Conservation (phyloP, 2,329 filamentous ascomycete species). For the Nemania sp. region DNA sequence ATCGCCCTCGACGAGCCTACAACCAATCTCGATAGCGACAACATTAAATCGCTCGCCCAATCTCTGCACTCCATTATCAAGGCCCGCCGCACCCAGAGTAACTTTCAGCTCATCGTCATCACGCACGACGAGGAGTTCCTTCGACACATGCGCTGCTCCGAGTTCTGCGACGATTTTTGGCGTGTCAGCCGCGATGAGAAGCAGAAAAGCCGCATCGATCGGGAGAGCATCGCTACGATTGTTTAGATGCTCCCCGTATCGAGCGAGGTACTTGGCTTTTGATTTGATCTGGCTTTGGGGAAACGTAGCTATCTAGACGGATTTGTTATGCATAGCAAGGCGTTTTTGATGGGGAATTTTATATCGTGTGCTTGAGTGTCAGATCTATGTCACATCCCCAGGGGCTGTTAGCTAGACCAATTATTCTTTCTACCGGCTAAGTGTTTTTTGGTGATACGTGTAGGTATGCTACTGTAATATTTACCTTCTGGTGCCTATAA, state of each 20-base stretch:
- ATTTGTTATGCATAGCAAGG: slow-evolving; percentile 23
- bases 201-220: slow-evolving; percentile 86
- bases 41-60: slow-evolving; percentile 85
- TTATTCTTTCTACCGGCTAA: too few relatives aligned
- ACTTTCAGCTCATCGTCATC: slow-evolving; percentile 98
- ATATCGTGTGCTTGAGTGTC: not conserved
- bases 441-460: too few relatives aligned
- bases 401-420: too few relatives aligned
- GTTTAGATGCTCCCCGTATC: slow-evolving; percentile 33
- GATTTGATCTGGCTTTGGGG: not conserved
- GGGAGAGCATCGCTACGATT: slow-evolving; percentile 61
- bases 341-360: slow-evolving; percentile 12
- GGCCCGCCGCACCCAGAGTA: slow-evolving; percentile 78
- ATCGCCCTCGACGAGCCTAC: slow-evolving; percentile 98
- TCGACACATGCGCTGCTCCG: slow-evolving; percentile 87
- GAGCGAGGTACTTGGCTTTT: not conserved
- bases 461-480: too few relatives aligned
- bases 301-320: too few relatives aligned
- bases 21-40: slow-evolving; percentile 93
- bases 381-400: too few relatives aligned
- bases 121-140: slow-evolving; percentile 98
- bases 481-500: too few relatives aligned
- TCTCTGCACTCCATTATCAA: slow-evolving; percentile 87
- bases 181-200: slow-evolving; percentile 79
- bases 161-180: slow-evolving; percentile 92